Base-by-base conservation (phyloP, 352 stramenopile species). In the Blastocystis sp. region DNA sequence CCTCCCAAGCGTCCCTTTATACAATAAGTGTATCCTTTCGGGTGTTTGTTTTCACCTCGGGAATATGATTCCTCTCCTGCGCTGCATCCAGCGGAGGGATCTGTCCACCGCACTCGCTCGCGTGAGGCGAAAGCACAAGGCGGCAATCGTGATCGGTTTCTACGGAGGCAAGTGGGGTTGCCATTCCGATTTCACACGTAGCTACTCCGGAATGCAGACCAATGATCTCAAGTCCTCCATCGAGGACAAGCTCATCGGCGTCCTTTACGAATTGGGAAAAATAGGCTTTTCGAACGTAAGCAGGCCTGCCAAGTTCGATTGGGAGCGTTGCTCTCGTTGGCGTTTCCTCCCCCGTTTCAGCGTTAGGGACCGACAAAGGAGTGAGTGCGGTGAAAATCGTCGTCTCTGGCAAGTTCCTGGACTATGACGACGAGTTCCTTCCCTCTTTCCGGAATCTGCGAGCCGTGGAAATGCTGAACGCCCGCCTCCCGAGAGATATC, bases 331-430 rank as follows among this genome's bases (percentile, higher is more conserved):
- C n/a, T 79, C 69, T 64, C 21, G 69, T 79, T 17, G 28, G n/a
- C 19, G 4, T 28, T 24, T 40, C 43, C 38, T 24, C 17, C 28
- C 9, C 63, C 10, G 21, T 28, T 2, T 79, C 28, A 64, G 24
- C 40, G 21, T 21, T 38, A 79, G 69, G 69, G 42, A 79, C 69
- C 21, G 69, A 79, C 24, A 79, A 79, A 21, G 69, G 69, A 2
- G 69, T 79, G 19, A 79, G 69, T 79, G 69, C 69, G 57, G 63
- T 62, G 69, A 79, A 28, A 21, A 79, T 79, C 42, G 43, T 79
- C 1, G 69, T 79, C 28, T 61, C 69, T 6, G 69, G 69, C 21
- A 79, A 79, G 48, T n/a, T 79, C 40, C 42, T 79, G 6, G 69
- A 79, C 17, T 79, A 79, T 61, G 69, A 79, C 24, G 69, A 79